A percentile compares a stretch with the other conserved stretches of the same genome.
phyloP scores from a whole-genome alignment of 257 asterid genomes.

The Solanum okadae region DNA sequence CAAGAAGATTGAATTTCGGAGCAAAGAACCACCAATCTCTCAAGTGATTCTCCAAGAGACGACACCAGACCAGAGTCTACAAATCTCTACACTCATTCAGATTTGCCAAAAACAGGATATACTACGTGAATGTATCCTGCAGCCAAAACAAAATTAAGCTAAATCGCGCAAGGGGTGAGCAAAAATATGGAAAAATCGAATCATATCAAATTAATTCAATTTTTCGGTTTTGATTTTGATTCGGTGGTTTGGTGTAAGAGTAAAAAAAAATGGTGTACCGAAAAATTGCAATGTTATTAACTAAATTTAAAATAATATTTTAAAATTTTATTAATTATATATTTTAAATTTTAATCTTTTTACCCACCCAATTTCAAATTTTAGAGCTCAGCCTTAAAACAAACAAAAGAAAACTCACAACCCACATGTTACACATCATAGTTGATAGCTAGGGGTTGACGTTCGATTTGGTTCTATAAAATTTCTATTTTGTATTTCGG shows the following conservation, averaged over 20 bases:
- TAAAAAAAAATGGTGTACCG: too few relatives aligned
- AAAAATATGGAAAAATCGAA: too few relatives aligned
- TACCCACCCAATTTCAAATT: neutral
- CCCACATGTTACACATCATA: neutral
- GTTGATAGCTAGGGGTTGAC: too few relatives aligned
- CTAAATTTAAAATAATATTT: too few relatives aligned
- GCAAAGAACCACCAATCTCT: neutral
- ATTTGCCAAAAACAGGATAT: neutral
- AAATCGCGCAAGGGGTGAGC: neutral
- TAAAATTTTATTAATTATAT: too few relatives aligned
- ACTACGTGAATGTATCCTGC: too few relatives aligned
- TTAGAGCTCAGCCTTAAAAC: neutral
- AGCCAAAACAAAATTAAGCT: too few relatives aligned
- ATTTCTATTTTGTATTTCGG: too few relatives aligned
- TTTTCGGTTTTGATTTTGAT: too few relatives aligned
- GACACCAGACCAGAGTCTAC: neutral
- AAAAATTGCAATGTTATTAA: too few relatives aligned
- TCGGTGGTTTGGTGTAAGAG: neutral
- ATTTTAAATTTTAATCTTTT: too few relatives aligned
- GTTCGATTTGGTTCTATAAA: neutral
- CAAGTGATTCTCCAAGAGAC: neutral
- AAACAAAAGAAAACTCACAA: neutral
- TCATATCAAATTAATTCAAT: neutral
- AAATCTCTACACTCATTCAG: neutral
- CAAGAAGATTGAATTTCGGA: neutral